phyloP scores from a whole-genome alignment of 768 basidiomycete genomes.

The Pleurotus platypus region DNA sequence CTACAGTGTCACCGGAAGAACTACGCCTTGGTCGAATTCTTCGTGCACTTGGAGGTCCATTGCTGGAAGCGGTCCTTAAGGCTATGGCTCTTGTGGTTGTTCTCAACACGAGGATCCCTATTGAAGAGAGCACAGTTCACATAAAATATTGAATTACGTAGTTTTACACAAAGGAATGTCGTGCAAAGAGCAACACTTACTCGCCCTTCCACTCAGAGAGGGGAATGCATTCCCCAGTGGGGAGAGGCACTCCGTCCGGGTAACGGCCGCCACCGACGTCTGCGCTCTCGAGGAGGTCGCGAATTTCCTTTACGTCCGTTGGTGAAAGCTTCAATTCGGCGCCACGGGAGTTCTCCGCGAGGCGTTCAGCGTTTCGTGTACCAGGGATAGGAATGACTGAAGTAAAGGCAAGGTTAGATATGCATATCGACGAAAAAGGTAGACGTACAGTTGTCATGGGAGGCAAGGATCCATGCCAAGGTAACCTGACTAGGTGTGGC shows the following conservation, averaged over 20 bases:
- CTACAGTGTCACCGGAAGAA: no score
- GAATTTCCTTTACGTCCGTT: slow-evolving; percentile 19
- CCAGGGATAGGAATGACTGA: slow-evolving; percentile 25
- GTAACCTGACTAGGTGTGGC: slow-evolving; percentile 28
- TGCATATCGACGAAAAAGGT: not conserved
- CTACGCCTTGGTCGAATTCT: no score
- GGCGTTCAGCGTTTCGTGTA: slow-evolving; percentile 13
- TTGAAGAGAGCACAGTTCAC: not conserved
- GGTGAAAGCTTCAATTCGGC: slow-evolving; percentile 14
- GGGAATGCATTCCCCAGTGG: slow-evolving; percentile 17
- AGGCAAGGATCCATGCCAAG: slow-evolving; percentile 20
- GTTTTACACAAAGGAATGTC: not conserved
- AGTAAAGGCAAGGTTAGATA: not conserved
- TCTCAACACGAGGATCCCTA: not conserved
- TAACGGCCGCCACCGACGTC: slow-evolving; percentile 21
- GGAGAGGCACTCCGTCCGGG: slow-evolving; percentile 10
- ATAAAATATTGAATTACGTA: not conserved
- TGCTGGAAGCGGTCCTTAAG: not conserved
- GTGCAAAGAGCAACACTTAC: not conserved
- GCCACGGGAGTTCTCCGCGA: slow-evolving; percentile 20
- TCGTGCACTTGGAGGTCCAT: not conserved
- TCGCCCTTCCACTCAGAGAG: slow-evolving; percentile 15
- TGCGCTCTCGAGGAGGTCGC: slow-evolving; percentile 15
- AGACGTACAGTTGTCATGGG: slow-evolving; percentile 15
- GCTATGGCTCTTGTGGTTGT: not conserved